Percentiles rank a stretch among this genome's conserved stretches.
phyloP scores from a whole-genome alignment of 2,329 filamentous ascomycete genomes.

The Septoria petroselini region DNA sequence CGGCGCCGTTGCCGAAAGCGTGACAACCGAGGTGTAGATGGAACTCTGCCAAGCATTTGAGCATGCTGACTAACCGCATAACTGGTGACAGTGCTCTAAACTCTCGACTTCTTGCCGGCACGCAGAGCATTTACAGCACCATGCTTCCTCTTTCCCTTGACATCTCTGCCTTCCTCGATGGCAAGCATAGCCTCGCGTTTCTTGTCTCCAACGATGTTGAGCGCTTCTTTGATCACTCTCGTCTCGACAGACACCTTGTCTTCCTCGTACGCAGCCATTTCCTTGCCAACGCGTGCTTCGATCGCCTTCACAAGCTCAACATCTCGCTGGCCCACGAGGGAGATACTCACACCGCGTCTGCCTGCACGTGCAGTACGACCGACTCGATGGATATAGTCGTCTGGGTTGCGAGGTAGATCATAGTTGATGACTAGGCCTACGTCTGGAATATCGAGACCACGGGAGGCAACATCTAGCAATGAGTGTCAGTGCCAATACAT shows the following conservation, averaged over 20 bases:
- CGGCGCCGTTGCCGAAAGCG: no score
- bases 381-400: constrained; percentile 96
- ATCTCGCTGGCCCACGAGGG: constrained; percentile 88
- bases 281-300: constrained; percentile 72
- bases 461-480: constrained; percentile 71
- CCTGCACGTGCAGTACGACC: constrained; percentile 94
- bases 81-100: no score
- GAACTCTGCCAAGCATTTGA: no score
- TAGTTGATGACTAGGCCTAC: constrained; percentile 91
- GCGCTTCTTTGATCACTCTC: constrained; percentile 74
- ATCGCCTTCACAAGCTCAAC: constrained; percentile 88
- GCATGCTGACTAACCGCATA: no score
- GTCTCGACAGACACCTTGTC: constrained; percentile 94
- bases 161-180: constrained; percentile 88
- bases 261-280: constrained; percentile 82
- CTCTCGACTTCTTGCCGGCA: no score
- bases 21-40: no score
- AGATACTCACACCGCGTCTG: constrained; percentile 75
- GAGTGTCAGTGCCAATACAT: neutral
- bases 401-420: constrained; percentile 90
- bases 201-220: constrained; percentile 92
- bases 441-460: constrained; percentile 92
- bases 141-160: constrained; percentile 68
- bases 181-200: constrained; percentile 87
- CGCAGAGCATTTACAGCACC: neutral